Base-by-base conservation (phyloP, 2,329 filamentous ascomycete genomes). In the Claviceps cyperi region DNA sequence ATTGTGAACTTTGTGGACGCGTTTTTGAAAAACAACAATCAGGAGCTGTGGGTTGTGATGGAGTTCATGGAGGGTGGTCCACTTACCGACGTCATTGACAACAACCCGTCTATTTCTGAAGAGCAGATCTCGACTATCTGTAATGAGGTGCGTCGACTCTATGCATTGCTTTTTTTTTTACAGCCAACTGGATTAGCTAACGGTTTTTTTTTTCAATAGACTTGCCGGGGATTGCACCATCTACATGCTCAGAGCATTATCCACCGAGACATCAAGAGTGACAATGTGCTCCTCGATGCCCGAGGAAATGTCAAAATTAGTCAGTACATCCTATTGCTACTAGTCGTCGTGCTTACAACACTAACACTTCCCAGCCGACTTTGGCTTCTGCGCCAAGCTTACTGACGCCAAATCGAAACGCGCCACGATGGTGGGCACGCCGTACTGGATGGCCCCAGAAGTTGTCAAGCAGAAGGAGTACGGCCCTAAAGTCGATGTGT, bases 391-490 rank as follows among this genome's bases (percentile, higher is more conserved):
- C 66, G 92, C 92, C 65, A 97, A 97, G 73, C 84, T 98, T 54
- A 97, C 91, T 37, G 92, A 97, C 65, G 84, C 89, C 56, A 94
- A 94, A 70, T 92, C 81, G 59, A 97, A 98, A 76, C 90, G 92
- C 66, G 90, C 91, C 43, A 98, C 92, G 52, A 97, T 98, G 92
- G 92, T 98, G 50, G 92, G 92, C 56, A 98, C 92, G 36, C 92
- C 92, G 15, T 98, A 97, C 75, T 98, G 92, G 92, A 98, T 98
- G 92, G 92, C 92, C 8, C 92, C 92, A 38, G 92, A 98, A 68
- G 92, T 98, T 43, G 92, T 98, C 64, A 97, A 97, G 73, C 92
- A 97, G 67, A 97, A 97, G 73, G 91, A 96, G 68, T 98, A 98
- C 62, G 92, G 91, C 39, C 86, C 86, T 63, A 97, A 97, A 75